phyloP scores from a whole-genome alignment of 129 eudicot genomes.

The Glebionis coronaria region DNA sequence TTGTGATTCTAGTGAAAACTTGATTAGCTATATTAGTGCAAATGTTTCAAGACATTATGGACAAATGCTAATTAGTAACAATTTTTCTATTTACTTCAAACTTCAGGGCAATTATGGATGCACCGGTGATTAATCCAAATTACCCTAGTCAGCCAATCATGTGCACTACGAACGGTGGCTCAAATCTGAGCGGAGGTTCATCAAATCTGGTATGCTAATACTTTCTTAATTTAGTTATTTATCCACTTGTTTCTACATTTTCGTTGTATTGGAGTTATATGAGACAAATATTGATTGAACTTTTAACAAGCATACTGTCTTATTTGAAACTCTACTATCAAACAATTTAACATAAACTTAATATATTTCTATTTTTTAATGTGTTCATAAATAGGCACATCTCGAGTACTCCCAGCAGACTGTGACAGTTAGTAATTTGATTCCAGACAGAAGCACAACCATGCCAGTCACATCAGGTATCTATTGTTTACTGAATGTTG shows the following conservation, averaged over 20 bases:
- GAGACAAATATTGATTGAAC: background rate
- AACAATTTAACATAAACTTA: too few relatives aligned
- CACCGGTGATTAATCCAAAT: background rate
- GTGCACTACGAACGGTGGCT: background rate
- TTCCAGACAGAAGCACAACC: too few relatives aligned
- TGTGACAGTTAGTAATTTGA: background rate
- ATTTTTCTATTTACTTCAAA: slow-evolving; percentile 5
- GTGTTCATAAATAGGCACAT: background rate
- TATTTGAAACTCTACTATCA: too few relatives aligned
- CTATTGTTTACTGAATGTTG: too few relatives aligned
- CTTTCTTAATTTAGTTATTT: background rate
- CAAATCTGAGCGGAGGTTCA: slow-evolving; percentile 8
- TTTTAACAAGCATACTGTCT: background rate
- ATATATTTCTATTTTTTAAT: too few relatives aligned
- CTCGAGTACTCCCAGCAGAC: background rate
- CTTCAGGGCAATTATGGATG: slow-evolving; percentile 12
- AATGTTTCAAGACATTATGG: too few relatives aligned
- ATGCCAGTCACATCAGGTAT: too few relatives aligned
- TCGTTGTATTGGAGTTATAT: background rate
- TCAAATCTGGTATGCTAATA: slow-evolving; percentile 13
- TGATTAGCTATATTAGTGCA: too few relatives aligned
- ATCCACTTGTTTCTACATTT: slow-evolving; percentile 6
- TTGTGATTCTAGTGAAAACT: too few relatives aligned
- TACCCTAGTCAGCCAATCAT: slow-evolving; percentile 9
- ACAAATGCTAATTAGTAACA: too few relatives aligned